Base-by-base conservation (phyloP, 164 flowering plant species). In the Chimonanthus praecox region DNA sequence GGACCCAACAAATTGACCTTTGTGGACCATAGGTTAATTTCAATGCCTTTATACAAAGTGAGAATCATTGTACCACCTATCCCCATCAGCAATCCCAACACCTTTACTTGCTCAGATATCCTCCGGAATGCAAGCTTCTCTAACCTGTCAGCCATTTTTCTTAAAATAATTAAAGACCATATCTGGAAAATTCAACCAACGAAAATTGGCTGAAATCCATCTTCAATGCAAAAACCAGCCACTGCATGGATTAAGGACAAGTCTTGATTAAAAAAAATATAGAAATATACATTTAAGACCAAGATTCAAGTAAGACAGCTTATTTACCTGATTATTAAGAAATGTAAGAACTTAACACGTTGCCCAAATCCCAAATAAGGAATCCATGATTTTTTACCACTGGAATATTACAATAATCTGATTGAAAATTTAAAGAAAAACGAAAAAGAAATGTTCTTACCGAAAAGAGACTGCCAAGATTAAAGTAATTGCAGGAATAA, bases 1-100 rank as follows among this genome's bases (percentile, higher is more conserved):
- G 75, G 69, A 9, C 71, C 76, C 45, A 78, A 33, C 21, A 87
- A 80, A 74, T 85, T 47, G 16, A 85, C 6, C 21, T 79, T 66
- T 0, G 81, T 76, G 10, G 87, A 71, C 89, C 83, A 87, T 0
- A 85, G 9, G 7, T 83, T 75, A 64, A 89, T 33, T 51, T 78
- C 86, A 2, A 63, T 45, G 9, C 95, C 95, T 76, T 86, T 89
- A 83, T 85, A 90, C 51, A 90, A 84, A 0, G 92, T 90, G 4
- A 90, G 80, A 1, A 88, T 43, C 95, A 92, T 88, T n/a, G 94
- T 95, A 3, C 95, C 97, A 51, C 87, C 74, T 8, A 92, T 73
- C 9, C 95, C 84, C 13, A 87, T 21, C 51, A 82, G 3, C 6
- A 92, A 90, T 5, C 97, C 97, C 43, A 80, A 0, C 44, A 87